Conservation (phyloP, 1,284 basidiomycete species). For the Leccinum fuscescens region DNA sequence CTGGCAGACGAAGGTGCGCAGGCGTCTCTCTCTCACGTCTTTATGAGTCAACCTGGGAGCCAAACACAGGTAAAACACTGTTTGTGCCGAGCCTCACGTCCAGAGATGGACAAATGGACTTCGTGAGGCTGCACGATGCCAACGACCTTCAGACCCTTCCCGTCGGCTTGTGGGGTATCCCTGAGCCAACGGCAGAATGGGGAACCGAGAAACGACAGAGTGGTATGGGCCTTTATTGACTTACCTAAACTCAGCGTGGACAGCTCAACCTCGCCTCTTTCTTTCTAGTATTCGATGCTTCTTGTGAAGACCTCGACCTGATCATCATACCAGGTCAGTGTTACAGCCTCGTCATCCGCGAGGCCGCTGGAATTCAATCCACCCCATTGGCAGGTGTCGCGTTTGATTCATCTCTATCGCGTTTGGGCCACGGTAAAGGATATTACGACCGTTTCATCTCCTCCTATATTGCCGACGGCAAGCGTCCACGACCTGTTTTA, state of each 20-base stretch:
- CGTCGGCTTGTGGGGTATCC: conserved; percentile 69
- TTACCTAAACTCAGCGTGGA: neutral
- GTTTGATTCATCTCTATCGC: conserved; percentile 68
- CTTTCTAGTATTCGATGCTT: conserved; percentile 43
- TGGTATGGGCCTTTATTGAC: conserved; percentile 41
- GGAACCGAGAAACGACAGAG: conserved; percentile 43
- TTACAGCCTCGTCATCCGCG: conserved; percentile 8
- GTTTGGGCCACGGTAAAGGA: conserved; percentile 78
- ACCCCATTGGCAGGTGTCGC: conserved; percentile 54
- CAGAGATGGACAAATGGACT: conserved; percentile 56
- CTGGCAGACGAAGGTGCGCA: conserved; percentile 28
- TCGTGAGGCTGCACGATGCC: conserved; percentile 56
- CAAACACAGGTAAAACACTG: conserved; percentile 55
- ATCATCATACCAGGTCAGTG: conserved; percentile 66
- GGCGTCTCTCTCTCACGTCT: neutral
- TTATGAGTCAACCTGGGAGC: neutral
- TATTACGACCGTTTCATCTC: conserved; percentile 76
- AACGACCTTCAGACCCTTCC: conserved; percentile 59
- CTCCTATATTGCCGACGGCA: conserved; percentile 43
- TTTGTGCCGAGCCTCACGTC: conserved; percentile 67
- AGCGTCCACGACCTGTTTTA: conserved; percentile 48
- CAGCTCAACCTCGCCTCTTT: conserved; percentile 4
- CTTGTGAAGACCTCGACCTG: conserved; percentile 52
- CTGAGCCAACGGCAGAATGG: conserved; percentile 56
- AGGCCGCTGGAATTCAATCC: conserved; percentile 9